These are phyloP conservation scores for Spencermartinsiella europaea DNA, from an alignment of 805 yeast genomes.

Conservation along the genomic window DNA sequence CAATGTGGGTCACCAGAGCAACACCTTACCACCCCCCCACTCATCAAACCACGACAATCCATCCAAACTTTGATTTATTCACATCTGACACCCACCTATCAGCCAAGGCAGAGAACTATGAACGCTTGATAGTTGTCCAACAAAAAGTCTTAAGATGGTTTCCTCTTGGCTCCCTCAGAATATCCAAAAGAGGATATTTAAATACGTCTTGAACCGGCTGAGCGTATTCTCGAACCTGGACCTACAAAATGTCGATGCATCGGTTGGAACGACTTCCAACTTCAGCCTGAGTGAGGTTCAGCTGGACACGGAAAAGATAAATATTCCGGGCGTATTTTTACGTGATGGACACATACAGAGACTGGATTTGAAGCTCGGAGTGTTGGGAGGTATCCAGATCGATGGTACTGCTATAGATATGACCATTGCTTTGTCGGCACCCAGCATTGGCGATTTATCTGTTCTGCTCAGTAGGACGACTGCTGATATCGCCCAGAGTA, in stretches of 20 bases:
- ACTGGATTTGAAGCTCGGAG: conserved; percentile 54
- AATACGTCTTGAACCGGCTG: conserved; percentile 75
- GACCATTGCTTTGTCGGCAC: conserved; percentile 36
- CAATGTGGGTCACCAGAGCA: too few species aligned
- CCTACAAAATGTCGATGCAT: conserved; percentile 73
- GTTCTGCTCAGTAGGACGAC: conserved; percentile 68
- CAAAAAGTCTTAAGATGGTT: conserved; percentile 12
- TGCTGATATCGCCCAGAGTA: conserved; percentile 62
- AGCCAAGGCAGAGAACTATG: too few species aligned
- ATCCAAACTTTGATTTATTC: too few species aligned
- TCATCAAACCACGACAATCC: too few species aligned
- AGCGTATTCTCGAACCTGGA: conserved; percentile 79
- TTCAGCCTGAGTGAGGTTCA: conserved; percentile 50
- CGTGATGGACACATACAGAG: conserved; percentile 56
- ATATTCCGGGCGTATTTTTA: conserved; percentile 57
- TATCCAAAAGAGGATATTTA: conserved; percentile 73
- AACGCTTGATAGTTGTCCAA: too few species aligned
- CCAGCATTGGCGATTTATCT: conserved; percentile 30
- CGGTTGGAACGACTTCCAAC: conserved; percentile 50
- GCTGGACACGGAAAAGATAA: conserved; percentile 65
- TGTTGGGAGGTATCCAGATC: conserved; percentile 65
- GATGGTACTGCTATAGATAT: conserved; percentile 52
- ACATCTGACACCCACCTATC: too few species aligned
- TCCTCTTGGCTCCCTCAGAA: conserved; percentile 73
- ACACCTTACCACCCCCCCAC: too few species aligned